A percentile compares a stretch with the other conserved stretches of the same genome.
These are phyloP conservation scores for Artemisia tridentata DNA, from an alignment of 129 eudicot genomes.

Conservation along the genomic window DNA sequence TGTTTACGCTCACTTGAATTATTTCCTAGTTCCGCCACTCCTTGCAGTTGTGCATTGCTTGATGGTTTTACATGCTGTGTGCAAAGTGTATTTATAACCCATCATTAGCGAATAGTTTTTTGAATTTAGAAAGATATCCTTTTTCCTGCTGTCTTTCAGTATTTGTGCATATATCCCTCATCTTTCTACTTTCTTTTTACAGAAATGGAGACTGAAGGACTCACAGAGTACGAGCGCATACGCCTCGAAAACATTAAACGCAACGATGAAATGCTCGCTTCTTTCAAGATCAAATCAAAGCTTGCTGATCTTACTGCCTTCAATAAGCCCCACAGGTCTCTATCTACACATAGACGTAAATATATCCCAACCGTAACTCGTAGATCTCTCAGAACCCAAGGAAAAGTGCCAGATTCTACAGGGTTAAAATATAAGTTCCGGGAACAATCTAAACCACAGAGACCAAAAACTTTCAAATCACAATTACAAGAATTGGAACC, in stretches of 20 bases:
- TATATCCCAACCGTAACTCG: slow-evolving; percentile 50
- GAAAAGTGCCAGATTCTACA: slow-evolving; percentile 57
- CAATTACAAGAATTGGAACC: slow-evolving; percentile 29
- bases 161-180: too few species aligned
- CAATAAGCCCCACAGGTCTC: slow-evolving; percentile 50
- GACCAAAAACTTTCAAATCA: slow-evolving; percentile 19
- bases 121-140: too few species aligned
- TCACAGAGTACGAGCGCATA: slow-evolving; percentile 72
- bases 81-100: too few species aligned
- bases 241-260: slow-evolving; percentile 82
- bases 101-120: too few species aligned
- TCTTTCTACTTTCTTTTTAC: background rate
- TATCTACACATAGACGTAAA: background rate
- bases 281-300: slow-evolving; percentile 68
- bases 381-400: slow-evolving; percentile 70
- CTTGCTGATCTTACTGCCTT: slow-evolving; percentile 47
- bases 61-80: too few species aligned
- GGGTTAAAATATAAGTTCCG: slow-evolving; percentile 36
- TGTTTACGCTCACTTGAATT: too few species aligned
- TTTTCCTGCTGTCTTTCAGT: too few species aligned
- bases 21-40: too few species aligned
- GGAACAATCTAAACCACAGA: background rate
- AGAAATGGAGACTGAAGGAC: slow-evolving; percentile 32
- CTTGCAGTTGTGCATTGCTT: too few species aligned
- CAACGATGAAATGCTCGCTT: slow-evolving; percentile 64